Evolutionary conservation across 2,329 filamentous ascomycete genomes (phyloP).

Genomic region (Orbilia quercus): DNA sequence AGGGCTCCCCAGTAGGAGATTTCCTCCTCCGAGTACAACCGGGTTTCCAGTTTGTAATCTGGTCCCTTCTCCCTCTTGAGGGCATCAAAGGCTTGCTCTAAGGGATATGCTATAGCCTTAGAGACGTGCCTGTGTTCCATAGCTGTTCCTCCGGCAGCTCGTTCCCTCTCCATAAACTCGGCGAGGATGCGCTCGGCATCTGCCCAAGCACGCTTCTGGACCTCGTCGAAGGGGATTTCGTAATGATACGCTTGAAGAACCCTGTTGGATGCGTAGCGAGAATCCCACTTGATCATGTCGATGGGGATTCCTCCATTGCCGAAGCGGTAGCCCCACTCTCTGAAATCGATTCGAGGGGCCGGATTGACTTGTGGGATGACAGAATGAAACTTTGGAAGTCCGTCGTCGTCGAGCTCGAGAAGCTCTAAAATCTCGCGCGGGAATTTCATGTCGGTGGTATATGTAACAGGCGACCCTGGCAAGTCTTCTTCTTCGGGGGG

Average conservation of each 20-base stretch:
- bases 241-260: conserved; percentile 3
- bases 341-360: conserved; percentile 8
- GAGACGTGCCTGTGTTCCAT: conserved; percentile 19
- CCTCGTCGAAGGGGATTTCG: conserved; percentile 33
- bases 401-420: conserved; percentile 15
- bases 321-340: conserved; percentile 18
- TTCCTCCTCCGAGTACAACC: too few relatives aligned
- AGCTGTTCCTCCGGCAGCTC: conserved; percentile 16
- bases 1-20: not conserved
- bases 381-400: conserved; percentile 31
- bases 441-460: conserved; percentile 17
- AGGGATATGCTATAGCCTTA: conserved; percentile 31
- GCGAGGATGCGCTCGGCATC: conserved; percentile 18
- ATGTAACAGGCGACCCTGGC: conserved; percentile 23
- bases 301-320: conserved; percentile 2
- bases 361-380: conserved; percentile 17
- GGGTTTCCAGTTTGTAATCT: too few relatives aligned
- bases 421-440: not conserved
- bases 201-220: conserved; percentile 30
- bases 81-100: conserved; percentile 29
- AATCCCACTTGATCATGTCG: not conserved
- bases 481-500: conserved; percentile 11
- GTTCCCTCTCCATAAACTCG: conserved; percentile 34
- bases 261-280: conserved; percentile 1
- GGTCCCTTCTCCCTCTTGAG: conserved; percentile 10